Evolutionary conservation across 2,329 filamentous ascomycete species (phyloP), one percentile per base, ranked within the genome.

Genomic region (Xylariaceae sp.): DNA sequence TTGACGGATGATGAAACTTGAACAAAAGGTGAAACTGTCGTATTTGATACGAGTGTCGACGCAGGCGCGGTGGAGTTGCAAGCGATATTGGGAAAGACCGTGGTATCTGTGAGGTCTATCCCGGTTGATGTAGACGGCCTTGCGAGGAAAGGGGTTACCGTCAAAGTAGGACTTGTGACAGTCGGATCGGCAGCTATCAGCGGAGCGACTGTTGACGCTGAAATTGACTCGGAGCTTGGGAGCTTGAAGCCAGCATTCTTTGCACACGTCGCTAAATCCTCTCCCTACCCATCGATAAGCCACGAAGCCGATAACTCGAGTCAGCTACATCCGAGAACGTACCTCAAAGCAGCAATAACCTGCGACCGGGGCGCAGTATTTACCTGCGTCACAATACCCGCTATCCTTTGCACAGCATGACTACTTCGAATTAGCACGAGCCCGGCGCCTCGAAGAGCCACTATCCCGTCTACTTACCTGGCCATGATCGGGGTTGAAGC

Each of bases 291-390:
- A 19, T 12, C 18, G 47, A 51, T 67, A 46, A 62, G 65, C 59
- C 57, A 47, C 56, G 26, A 19, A 42, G 18, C 16, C 44, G 40
- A 19, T 23, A 23, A 26, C 40, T 47, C 37, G 40, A 29, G 19
- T 44, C 40, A 47, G 7, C 29, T 37, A 46, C 7, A 40, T 18
- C 43, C 6, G 14, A 37, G n/a, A 16, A 54, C 70, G 37, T 68
- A 75, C 73, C 46, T 75, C 69, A 3, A 67, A 50, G 51, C 75
- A 76, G 52, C 74, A 76, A 55, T 70, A 74, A 2, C 73, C 73
- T 2, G 70, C 66, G 5, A 74, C 70, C 0, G 74, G 73, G 6
- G 74, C 73, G 49, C 74, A 75, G 57, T 71, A 73, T 29, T 68
- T 69, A 6, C 72, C 73, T 9, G 54, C 52, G 2, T 67, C 65